Evolutionary conservation across 768 basidiomycete species (phyloP), one percentile per base, ranked within the genome.

Genomic region (Kwoniella newhampshirensis): DNA sequence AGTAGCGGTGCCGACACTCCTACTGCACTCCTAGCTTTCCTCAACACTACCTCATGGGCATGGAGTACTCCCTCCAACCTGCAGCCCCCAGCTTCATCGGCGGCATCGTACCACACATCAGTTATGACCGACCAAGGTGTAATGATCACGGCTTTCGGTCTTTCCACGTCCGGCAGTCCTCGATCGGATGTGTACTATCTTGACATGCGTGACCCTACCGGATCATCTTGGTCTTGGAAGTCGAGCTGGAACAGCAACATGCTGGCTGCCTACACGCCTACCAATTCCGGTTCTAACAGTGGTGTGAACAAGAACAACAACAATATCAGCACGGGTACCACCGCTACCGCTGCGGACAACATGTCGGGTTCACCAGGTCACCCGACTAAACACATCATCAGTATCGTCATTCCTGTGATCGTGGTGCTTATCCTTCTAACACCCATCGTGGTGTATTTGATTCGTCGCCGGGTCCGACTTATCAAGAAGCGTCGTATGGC

Each of bases 61-160:
- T 76, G 75, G 75, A 66, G 68, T 1, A 58, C 67, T n/a, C 75
- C 75, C 5, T 57, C 68, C 11, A 67, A 68, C 51, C 63, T 76
- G 9, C 75, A 76, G 47, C 75, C 73, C 0, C 64, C 71, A 5
- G 32, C 66, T 9, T 70, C 70, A 3, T 64, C 69, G 15, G 71
- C 71, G 20, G 60, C 59, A 4, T 58, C 71, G 12, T 75, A 73
- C 59, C 73, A 76, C 50, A 63, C 73, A 13, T 60, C 70, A 2
- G 54, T 76, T 30, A 75, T 76, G 59, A 73, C 73, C 17, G 59
- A 63, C 30, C 60, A 67, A 4, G 75, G 75, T 15, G 73, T 76
- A n/a, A 73, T 76, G 66, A 70, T 76, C 54, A 60, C 70, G 18
- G 71, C 73, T 11, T 76, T 76, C 46, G 75, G 75, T 17, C 53